Base-by-base conservation (phyloP, 2,329 filamentous ascomycete genomes). In the Cercospora sp. region DNA sequence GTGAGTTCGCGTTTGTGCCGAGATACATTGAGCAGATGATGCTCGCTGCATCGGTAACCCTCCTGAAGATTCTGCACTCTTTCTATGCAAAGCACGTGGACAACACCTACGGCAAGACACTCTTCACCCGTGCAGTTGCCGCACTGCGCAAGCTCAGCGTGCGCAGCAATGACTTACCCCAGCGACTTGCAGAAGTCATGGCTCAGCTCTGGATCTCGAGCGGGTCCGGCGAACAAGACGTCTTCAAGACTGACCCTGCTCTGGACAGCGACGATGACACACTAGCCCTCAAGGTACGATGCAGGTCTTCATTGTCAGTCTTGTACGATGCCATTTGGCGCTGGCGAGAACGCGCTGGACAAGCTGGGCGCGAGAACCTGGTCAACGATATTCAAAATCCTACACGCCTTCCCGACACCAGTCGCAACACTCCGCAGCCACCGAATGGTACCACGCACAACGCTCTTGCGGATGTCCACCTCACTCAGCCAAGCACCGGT, bases 321-420 rank as follows among this genome's bases (percentile, higher is more conserved):
- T 89, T 95, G 1, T 94, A 92, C 75, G 91, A 95, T 80, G 92
- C 90, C 12, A 91, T 93, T 61, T 94, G 91, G 91, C 86, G 91
- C 70, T 95, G 91, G 91, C 87, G 92, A 73, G 90, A 92, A 77
- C 91, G 94, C 77, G 93, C 85, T 43, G 82, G 83, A 45, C 80
- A 81, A 69, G 81, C 80, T 49, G 80, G 81, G 21, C 78, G 78
- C 16, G 81, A 83, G 65, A 82, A 82, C 66, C 81, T 85, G 53
- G 82, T 84, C 45, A 77, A 79, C 81, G 93, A 91, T 72, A 87
- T 93, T 69, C 93, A 94, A 77, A 92, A 95, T 76, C 92, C 93
- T 53, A 97, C 93, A 1, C 69, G 71, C 18, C 69, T 78, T 10
- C 70, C 74, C 37, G 76, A 76, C 21, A 72, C 71, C 7, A 70